phyloP scores from a whole-genome alignment of 768 basidiomycete species.

The Phylloporus scabripes region DNA sequence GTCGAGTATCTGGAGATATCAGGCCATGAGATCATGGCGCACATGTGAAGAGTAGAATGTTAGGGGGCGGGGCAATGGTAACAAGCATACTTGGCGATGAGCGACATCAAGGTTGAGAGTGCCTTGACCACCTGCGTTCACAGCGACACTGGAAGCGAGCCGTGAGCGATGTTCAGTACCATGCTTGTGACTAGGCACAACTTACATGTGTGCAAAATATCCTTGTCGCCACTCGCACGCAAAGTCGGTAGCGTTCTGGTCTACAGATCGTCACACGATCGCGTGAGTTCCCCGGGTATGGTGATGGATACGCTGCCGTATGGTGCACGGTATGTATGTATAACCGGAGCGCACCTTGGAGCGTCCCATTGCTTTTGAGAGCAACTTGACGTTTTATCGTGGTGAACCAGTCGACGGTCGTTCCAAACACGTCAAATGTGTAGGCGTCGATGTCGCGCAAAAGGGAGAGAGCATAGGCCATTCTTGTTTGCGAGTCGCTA shows the following conservation, averaged over 20 bases:
- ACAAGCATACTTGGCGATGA: conserved; percentile 48
- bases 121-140: conserved; percentile 44
- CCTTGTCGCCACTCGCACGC: conserved; percentile 53
- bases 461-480: background rate
- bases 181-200: background rate
- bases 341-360: conserved; percentile 11
- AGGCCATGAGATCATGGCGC: background rate
- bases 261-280: conserved; percentile 5
- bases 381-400: conserved; percentile 19
- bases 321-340: background rate
- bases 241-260: conserved; percentile 33
- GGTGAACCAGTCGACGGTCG: conserved; percentile 41
- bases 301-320: background rate
- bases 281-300: background rate
- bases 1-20: conserved; percentile 46
- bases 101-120: conserved; percentile 48
- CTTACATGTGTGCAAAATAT: conserved; percentile 33
- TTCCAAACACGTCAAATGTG: conserved; percentile 48
- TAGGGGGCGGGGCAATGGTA: background rate
- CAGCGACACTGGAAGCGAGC: conserved; percentile 29
- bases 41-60: background rate
- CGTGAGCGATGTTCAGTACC: background rate
- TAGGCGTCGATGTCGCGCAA: conserved; percentile 35
- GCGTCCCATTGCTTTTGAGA: conserved; percentile 7
- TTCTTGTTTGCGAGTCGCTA: no score